Percentiles rank a stretch among this genome's conserved stretches.
Conservation (phyloP, 1,139 yeast species). For the Taphrina communis region DNA sequence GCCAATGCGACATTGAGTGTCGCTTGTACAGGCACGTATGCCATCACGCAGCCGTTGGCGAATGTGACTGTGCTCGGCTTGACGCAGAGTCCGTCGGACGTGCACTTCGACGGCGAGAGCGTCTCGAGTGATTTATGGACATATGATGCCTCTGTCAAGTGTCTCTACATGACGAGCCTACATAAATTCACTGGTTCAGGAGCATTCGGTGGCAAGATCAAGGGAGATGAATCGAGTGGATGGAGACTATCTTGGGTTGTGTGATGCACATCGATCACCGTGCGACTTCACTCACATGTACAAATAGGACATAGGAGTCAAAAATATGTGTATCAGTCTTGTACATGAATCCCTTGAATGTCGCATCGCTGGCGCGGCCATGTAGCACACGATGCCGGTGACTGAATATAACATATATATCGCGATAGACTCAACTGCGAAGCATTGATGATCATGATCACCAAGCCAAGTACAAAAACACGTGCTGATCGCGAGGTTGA, state of each 20-base stretch:
- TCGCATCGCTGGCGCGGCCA: no score
- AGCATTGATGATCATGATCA: neutral
- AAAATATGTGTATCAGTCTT: neutral
- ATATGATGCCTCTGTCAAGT: neutral
- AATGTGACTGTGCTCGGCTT: constrained; percentile 51
- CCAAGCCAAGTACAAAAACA: neutral
- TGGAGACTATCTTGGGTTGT: neutral
- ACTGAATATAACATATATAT: no score
- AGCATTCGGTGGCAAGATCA: neutral
- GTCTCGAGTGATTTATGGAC: neutral
- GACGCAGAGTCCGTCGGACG: constrained; percentile 48
- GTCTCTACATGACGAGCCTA: neutral
- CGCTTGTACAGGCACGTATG: constrained; percentile 48
- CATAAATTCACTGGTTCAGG: neutral
- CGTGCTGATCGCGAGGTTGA: neutral
- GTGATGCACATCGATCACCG: no score
- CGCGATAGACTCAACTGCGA: no score
- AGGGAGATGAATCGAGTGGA: neutral
- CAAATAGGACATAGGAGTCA: neutral
- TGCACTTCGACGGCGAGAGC: constrained; percentile 46
- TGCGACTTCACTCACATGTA: neutral
- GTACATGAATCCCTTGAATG: no score
- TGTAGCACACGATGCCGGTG: no score
- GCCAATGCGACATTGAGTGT: constrained; percentile 48
- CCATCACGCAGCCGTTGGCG: constrained; percentile 49